phyloP scores from a whole-genome alignment of 2,329 filamentous ascomycete species.

The Verticillium isaacii region DNA sequence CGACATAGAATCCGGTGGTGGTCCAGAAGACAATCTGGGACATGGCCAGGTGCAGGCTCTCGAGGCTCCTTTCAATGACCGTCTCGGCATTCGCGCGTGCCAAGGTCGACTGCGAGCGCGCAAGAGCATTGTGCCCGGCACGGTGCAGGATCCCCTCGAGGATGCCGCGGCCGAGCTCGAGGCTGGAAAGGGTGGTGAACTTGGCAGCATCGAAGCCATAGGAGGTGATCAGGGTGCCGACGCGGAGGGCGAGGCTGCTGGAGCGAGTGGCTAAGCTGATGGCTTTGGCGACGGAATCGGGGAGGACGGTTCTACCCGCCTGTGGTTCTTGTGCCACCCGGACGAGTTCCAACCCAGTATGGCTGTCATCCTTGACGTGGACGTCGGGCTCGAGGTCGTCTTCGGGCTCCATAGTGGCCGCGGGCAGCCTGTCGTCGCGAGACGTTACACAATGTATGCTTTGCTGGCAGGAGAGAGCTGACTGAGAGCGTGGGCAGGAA shows the following conservation, averaged over 20 bases:
- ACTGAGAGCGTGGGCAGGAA: not conserved
- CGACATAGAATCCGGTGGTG: slow-evolving; percentile 54
- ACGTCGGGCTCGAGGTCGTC: not conserved
- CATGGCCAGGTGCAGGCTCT: slow-evolving; percentile 52
- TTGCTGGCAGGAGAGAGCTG: not conserved
- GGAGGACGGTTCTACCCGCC: slow-evolving; percentile 47
- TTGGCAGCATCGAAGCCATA: slow-evolving; percentile 49
- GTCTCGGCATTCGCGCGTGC: slow-evolving; percentile 50
- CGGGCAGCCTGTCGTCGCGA: not conserved
- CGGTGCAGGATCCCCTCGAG: slow-evolving; percentile 49
- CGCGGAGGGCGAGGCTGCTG: slow-evolving; percentile 50
- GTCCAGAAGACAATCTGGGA: slow-evolving; percentile 57
- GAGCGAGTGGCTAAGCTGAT: slow-evolving; percentile 58
- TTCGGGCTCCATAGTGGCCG: not conserved
- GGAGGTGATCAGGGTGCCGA: slow-evolving; percentile 46
- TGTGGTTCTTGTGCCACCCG: slow-evolving; percentile 6
- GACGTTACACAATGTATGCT: not conserved
- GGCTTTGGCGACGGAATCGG: slow-evolving; percentile 49
- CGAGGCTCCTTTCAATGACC: slow-evolving; percentile 51
- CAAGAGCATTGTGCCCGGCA: slow-evolving; percentile 43
- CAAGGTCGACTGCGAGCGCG: slow-evolving; percentile 39
- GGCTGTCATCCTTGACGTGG: not conserved
- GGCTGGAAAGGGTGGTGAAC: slow-evolving; percentile 50
- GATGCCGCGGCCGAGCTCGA: slow-evolving; percentile 51
- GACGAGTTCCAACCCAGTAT: not conserved